These are phyloP conservation scores for Antitrichia curtipendula DNA, from an alignment of 225 moss, liverwort and hornwort species.

Conservation along the genomic window DNA sequence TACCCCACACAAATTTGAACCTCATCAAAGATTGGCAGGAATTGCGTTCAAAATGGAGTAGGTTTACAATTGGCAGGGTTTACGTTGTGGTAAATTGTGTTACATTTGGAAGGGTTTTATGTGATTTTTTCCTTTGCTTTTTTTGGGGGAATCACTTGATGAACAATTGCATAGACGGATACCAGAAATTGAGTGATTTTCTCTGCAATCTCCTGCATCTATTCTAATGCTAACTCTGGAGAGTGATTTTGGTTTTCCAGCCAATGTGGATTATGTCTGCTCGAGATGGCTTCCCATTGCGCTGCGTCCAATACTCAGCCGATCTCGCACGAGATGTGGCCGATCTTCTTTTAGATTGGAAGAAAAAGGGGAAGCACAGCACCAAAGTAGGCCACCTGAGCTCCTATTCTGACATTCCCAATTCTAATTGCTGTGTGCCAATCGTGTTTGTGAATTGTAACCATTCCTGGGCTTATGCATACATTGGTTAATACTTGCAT, in stretches of 20 bases:
- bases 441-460: neutral
- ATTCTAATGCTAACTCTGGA: neutral
- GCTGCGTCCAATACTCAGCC: constrained; percentile 50
- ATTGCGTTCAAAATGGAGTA: neutral
- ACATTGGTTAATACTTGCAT: neutral
- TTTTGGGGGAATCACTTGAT: neutral
- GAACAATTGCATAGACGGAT: neutral
- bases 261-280: constrained; percentile 54
- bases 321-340: constrained; percentile 45
- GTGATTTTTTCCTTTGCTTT: neutral
- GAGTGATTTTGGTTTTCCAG: neutral
- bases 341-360: constrained; percentile 31
- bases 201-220: neutral
- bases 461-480: neutral
- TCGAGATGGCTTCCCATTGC: constrained; percentile 37
- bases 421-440: neutral
- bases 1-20: neutral
- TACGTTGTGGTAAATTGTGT: neutral
- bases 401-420: neutral
- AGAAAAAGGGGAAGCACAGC: neutral
- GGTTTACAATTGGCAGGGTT: neutral
- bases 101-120: neutral
- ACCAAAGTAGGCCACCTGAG: neutral
- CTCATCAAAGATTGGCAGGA: neutral
- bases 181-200: neutral